A percentile compares a stretch with the other conserved stretches of the same genome.
Evolutionary conservation across 805 yeast genomes (phyloP).

Genomic region (Candida tammaniensis): DNA sequence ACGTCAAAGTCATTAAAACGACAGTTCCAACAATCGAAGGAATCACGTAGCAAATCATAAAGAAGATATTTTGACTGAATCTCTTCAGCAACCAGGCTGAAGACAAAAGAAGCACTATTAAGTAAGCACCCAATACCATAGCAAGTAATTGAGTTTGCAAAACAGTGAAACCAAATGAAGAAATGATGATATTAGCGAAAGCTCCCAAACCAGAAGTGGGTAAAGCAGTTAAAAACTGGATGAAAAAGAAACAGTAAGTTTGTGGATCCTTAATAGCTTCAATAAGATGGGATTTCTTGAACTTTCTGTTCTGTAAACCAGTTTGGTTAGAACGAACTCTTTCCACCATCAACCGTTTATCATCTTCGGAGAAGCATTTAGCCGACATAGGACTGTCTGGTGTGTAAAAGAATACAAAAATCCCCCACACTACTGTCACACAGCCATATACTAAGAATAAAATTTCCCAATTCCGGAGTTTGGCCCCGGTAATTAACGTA

Average conservation of each 20-base stretch:
- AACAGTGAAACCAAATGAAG: slow-evolving; percentile 47
- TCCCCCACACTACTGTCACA: slow-evolving; percentile 50
- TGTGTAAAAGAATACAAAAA: slow-evolving; percentile 37
- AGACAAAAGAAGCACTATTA: slow-evolving; percentile 27
- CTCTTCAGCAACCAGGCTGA: slow-evolving; percentile 33
- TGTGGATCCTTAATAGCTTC: slow-evolving; percentile 48
- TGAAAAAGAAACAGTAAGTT: slow-evolving; percentile 45
- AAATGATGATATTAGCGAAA: slow-evolving; percentile 50
- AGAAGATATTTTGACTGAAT: slow-evolving; percentile 15
- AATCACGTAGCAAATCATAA: slow-evolving; percentile 25
- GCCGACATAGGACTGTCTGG: slow-evolving; percentile 48
- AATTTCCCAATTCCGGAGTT: slow-evolving; percentile 58
- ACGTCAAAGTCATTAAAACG: slow-evolving; percentile 35
- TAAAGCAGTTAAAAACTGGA: slow-evolving; percentile 46
- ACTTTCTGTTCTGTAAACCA: slow-evolving; percentile 47
- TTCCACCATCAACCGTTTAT: slow-evolving; percentile 42
- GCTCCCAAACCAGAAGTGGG: slow-evolving; percentile 53
- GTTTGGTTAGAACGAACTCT: slow-evolving; percentile 49
- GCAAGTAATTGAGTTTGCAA: slow-evolving; percentile 48
- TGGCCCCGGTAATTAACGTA: slow-evolving; percentile 40
- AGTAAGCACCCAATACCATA: slow-evolving; percentile 56
- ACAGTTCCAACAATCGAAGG: slow-evolving; percentile 37
- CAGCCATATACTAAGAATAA: slow-evolving; percentile 57
- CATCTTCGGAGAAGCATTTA: slow-evolving; percentile 37
- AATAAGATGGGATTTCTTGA: slow-evolving; percentile 42